phyloP scores from a whole-genome alignment of 441 rosid species.

The Brassica hybrid region DNA sequence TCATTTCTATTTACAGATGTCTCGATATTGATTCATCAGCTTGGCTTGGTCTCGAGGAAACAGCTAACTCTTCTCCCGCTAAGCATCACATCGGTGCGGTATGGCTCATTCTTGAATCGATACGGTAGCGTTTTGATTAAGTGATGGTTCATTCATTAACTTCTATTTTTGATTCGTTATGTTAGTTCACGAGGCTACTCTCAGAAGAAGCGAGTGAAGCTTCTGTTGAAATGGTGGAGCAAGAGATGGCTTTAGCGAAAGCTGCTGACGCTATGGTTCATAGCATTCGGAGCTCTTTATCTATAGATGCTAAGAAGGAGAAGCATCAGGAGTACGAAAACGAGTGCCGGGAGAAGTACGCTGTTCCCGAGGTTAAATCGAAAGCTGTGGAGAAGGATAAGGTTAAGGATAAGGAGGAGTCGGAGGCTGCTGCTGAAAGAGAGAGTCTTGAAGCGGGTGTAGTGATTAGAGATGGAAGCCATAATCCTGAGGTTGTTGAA shows the following conservation, averaged over 20 bases:
- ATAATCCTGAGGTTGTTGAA: slow-evolving; percentile 36
- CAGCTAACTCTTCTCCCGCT: slow-evolving; percentile 76
- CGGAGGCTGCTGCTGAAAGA: slow-evolving; percentile 2
- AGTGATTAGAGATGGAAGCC: slow-evolving; percentile 33
- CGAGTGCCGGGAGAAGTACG: slow-evolving; percentile 71
- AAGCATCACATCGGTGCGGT: slow-evolving; percentile 89
- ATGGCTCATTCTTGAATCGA: too few relatives aligned
- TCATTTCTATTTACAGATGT: slow-evolving; percentile 47
- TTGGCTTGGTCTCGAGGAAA: slow-evolving; percentile 86
- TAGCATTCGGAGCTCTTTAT: slow-evolving; percentile 50
- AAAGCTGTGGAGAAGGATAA: slow-evolving; percentile 37
- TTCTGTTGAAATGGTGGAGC: slow-evolving; percentile 52
- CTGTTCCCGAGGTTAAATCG: slow-evolving; percentile 46
- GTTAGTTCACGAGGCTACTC: slow-evolving; percentile 74
- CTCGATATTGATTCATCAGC: slow-evolving; percentile 67
- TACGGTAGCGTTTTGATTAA: neutral
- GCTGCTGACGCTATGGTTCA: slow-evolving; percentile 67
- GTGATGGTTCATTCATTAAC: neutral
- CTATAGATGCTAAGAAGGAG: slow-evolving; percentile 60
- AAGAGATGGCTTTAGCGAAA: slow-evolving; percentile 71
- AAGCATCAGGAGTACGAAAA: slow-evolving; percentile 64
- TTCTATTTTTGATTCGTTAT: neutral
- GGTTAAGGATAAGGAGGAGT: slow-evolving; percentile 25
- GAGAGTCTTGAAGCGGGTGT: slow-evolving; percentile 40
- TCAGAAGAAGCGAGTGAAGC: slow-evolving; percentile 62